Base-by-base conservation (phyloP, 192 early-diverging fungal species). In the Mortierella antarctica region DNA sequence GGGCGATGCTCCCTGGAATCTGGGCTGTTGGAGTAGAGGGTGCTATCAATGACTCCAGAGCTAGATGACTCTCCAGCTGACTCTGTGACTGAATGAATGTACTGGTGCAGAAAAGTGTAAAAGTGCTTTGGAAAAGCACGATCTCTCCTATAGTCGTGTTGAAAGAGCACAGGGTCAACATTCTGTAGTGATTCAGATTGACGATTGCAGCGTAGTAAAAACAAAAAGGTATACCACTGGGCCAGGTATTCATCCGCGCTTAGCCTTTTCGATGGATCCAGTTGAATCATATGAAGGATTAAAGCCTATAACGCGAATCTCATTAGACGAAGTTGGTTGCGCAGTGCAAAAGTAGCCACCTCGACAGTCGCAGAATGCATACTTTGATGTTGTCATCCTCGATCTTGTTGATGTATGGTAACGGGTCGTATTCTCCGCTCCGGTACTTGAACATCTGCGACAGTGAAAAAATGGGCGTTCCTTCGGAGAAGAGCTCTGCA, bases 401-500 rank as follows among this genome's bases (percentile, higher is more conserved):
- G 57, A 99, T 97, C 71, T 91, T 95, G 4, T 92, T 91, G 52
- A 96, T 76, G 48, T 93, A 88, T 7, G 85, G 67, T 15, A 80
- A 58, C 0, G 93, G 93, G 40, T 90, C 88, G 71, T 94, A 96
- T 51, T 93, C 92, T 6, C 93, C 92, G 59, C 86, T 89, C 57
- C 94, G 84, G 74, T 97, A 99, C 58, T 96, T 91, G 74, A 99
- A 87, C 21, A 99, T 84, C 67, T 97, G 96, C 41, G 96, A 94
- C 17, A 99, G 84, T 4, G 92, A 94, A 73, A 99, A 99, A 44
- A 99, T 85, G 9, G 96, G 89, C 18, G 93, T 92, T 7, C 97
- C 96, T 74, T 99, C 97, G 44, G 98, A 82, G 71, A 97, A 96
- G 6, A 99, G 81, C 82, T 99, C 97, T 3, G 95, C 96, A 76